These are phyloP conservation scores for Colletotrichum tropicale DNA, from an alignment of 2,329 filamentous ascomycete genomes.

Conservation along the genomic window DNA sequence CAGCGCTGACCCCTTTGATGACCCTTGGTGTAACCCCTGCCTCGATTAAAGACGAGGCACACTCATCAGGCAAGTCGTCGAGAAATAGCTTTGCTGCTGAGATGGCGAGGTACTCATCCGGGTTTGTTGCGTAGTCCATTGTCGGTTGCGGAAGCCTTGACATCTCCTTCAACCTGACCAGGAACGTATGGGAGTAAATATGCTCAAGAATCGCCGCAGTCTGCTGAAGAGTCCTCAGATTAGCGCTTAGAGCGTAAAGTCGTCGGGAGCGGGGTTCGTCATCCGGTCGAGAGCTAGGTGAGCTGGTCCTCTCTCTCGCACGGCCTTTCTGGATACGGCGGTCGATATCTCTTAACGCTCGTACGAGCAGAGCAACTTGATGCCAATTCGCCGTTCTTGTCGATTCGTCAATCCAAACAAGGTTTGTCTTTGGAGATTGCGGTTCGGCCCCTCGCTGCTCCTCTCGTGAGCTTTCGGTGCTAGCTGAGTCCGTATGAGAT, in stretches of 20 bases:
- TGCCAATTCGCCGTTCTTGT: conserved; percentile 15
- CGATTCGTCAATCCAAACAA: conserved; percentile 15
- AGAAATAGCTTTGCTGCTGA: neutral
- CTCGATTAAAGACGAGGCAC: neutral
- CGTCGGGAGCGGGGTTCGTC: neutral
- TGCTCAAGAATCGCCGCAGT: conserved; percentile 7
- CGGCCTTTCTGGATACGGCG: neutral
- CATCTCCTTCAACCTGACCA: neutral
- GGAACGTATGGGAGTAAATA: conserved; percentile 12
- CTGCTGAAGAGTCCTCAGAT: neutral
- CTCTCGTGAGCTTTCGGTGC: neutral
- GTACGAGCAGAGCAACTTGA: conserved; percentile 5
- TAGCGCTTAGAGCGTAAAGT: neutral
- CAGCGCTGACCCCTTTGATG: conserved; percentile 1
- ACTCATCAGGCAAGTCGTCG: conserved; percentile 5
- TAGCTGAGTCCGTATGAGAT: neutral
- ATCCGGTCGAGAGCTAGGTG: neutral
- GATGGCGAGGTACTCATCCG: conserved; percentile 3
- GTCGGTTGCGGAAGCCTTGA: neutral
- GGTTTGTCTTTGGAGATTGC: neutral
- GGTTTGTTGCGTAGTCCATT: conserved; percentile 6
- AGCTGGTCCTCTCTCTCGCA: neutral
- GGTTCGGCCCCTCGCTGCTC: neutral
- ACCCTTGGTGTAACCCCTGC: neutral
- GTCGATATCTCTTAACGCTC: neutral